Base-by-base conservation (phyloP, 2,329 filamentous ascomycete species). In the Rutstroemia sp. region DNA sequence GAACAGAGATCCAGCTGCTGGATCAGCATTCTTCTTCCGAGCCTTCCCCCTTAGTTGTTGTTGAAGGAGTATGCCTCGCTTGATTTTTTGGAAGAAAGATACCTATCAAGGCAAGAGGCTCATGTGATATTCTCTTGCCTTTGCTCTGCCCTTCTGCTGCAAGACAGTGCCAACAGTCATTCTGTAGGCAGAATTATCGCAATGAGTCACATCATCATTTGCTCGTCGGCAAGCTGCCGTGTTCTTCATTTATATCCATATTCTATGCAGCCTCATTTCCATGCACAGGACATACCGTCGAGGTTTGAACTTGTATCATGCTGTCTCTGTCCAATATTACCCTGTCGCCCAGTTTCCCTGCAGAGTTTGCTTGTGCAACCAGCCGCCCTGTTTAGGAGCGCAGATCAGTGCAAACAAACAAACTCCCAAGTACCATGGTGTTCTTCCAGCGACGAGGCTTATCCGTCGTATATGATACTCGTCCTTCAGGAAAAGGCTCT, bases 141-240 rank as follows among this genome's bases (percentile, higher is more conserved):
- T 34, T 34, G 12, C 34, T 48, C n/a, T 48, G 8, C 23, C n/a
- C 21, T 48, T 21, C 44, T 25, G 5, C 34, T 21, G n/a, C 17
- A 48, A 6, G 16, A 12, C 3, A n/a, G 7, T 12, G 16, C 34
- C 48, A 48, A 48, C 44, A 40, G n/a, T 42, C 16, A 30, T 4
- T n/a, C 12, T 21, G n/a, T 16, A 45, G 2, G 10, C 12, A 19
- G 21, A 48, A 27, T 7, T 2, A 19, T 21, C 7, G 5, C n/a
- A 48, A 48, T 27, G 30, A 39, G 2, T n/a, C 47, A 30, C 27
- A 23, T 17, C 42, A 40, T 39, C 14, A 42, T 21, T 12, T 10
- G 4, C 21, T 12, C n/a, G 21, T 40, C 51, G 42, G 51, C 51
- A 54, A 54, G 51, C 36, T 48, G 34, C 51, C 51, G 51, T 10